Base-by-base conservation (phyloP, 208 protist genomes). In the Naegleria fowleri region DNA sequence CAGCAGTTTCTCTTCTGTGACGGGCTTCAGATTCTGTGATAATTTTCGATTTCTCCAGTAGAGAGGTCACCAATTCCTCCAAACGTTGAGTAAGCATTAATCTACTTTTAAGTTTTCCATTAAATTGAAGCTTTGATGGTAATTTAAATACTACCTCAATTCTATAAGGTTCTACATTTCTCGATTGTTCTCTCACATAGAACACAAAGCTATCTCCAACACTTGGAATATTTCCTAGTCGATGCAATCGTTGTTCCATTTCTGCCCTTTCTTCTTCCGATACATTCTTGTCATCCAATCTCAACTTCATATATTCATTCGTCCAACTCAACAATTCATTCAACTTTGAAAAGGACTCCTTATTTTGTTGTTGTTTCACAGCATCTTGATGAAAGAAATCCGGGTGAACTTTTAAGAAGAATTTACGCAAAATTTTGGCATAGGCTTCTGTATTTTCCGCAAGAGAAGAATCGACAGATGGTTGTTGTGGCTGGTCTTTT, bases 381-480 rank as follows among this genome's bases (percentile, higher is more conserved):
- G 36, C 9, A 36, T 86, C 22, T 22, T 86, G 9, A n/a, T 51
- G 16, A 22, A 86, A 86, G 48, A 86, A 86, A 51, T 86, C 83
- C 48, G 83, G 83, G 33, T 86, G 83, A 43, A 86, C 83, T 51
- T 86, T 86, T 51, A 86, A 86, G 25, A 86, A 86, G 83, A 86
- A 86, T 33, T 86, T 43, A 33, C 15, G 0, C 16, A 86, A 48
- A 13, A 33, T n/a, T 51, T 86, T 43, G 22, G 55, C 19, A 67
- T 67, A 67, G 13, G 55, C 4, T 67, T 67, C 55, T 22, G 55
- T 19, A 67, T 15, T 67, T 67, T 29, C 55, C 4, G 11, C 2
- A 67, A 48, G 43, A 48, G 43, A 9, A 48, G 43, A 48, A 7
- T 48, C 43, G 7, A 48, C 7, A 7, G 43, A 48, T 48, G n/a